Evolutionary conservation across 2,329 filamentous ascomycete species (phyloP).

Genomic region (Pseudopyricularia javanii): DNA sequence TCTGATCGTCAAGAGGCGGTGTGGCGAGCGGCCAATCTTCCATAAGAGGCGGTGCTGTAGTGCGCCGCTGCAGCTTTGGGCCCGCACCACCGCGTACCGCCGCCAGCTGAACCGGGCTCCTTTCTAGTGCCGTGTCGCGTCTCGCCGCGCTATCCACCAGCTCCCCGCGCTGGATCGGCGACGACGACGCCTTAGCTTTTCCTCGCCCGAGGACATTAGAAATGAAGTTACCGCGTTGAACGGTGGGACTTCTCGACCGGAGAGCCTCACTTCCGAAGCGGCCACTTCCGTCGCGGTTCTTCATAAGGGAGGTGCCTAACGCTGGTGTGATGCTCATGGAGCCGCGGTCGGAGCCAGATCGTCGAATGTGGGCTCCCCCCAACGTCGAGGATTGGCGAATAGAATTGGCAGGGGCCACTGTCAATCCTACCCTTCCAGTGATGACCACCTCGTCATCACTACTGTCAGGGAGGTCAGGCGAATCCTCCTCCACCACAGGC

Average conservation of each 20-base stretch:
- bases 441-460: conserved; percentile 31
- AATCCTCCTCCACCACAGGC: conserved; percentile 22
- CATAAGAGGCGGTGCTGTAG: conserved; percentile 16
- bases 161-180: conserved; percentile 28
- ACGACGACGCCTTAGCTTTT: conserved; percentile 32
- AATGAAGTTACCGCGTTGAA: conserved; percentile 37
- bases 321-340: conserved; percentile 13
- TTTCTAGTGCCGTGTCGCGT: conserved; percentile 49
- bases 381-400: background rate
- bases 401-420: background rate
- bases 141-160: conserved; percentile 45
- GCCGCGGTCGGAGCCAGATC: conserved; percentile 29
- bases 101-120: conserved; percentile 39
- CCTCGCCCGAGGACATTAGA: conserved; percentile 49
- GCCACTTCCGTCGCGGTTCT: background rate
- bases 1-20: conserved; percentile 13
- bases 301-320: background rate
- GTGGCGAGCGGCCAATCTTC: conserved; percentile 37
- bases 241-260: background rate
- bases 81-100: conserved; percentile 25
- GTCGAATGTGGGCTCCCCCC: conserved; percentile 14
- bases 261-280: background rate
- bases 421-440: background rate
- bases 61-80: conserved; percentile 34
- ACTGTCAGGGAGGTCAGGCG: conserved; percentile 48